Percentiles rank a stretch among this genome's conserved stretches.
Evolutionary conservation across 2,329 filamentous ascomycete genomes (phyloP).

Genomic region (Aspergillus sp.): DNA sequence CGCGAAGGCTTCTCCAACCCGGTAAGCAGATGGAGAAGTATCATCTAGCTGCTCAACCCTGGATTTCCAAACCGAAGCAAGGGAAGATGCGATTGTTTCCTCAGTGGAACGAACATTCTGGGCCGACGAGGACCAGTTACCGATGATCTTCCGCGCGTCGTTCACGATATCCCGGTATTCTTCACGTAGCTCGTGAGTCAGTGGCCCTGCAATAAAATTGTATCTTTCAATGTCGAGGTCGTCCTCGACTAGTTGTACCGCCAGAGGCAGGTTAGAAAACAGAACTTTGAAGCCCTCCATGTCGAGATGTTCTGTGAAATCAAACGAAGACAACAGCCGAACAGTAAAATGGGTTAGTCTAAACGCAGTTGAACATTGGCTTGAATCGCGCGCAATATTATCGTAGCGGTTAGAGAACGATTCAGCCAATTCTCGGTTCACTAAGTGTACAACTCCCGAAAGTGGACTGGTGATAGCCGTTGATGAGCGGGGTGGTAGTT

Average conservation of each 20-base stretch:
- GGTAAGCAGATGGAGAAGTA: conserved; percentile 36
- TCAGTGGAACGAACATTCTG: conserved; percentile 8
- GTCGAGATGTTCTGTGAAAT: conserved; percentile 33
- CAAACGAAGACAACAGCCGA: conserved; percentile 53
- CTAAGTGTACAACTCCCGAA: conserved; percentile 68
- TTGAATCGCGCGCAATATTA: conserved; percentile 59
- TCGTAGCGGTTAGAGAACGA: conserved; percentile 24
- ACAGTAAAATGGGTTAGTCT: conserved; percentile 72
- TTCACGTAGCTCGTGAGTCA: conserved; percentile 50
- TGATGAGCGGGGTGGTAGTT: conserved; percentile 50
- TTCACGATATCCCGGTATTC: conserved; percentile 55
- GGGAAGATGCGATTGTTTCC: conserved; percentile 23
- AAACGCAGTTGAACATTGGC: conserved; percentile 70
- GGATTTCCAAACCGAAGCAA: conserved; percentile 35
- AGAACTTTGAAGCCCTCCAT: conserved; percentile 39
- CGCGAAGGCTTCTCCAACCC: conserved; percentile 42
- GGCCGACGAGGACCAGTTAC: conserved; percentile 40
- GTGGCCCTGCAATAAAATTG: conserved; percentile 54
- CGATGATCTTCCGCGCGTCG: conserved; percentile 51
- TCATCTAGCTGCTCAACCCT: conserved; percentile 32
- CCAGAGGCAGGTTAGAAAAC: conserved; percentile 54
- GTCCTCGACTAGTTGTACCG: conserved; percentile 58
- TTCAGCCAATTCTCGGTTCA: conserved; percentile 38
- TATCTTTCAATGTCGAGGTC: conserved; percentile 58
- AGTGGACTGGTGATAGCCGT: conserved; percentile 73